Evolutionary conservation across 192 early-diverging fungal genomes (phyloP).

Genomic region (Coemansia sp.): DNA sequence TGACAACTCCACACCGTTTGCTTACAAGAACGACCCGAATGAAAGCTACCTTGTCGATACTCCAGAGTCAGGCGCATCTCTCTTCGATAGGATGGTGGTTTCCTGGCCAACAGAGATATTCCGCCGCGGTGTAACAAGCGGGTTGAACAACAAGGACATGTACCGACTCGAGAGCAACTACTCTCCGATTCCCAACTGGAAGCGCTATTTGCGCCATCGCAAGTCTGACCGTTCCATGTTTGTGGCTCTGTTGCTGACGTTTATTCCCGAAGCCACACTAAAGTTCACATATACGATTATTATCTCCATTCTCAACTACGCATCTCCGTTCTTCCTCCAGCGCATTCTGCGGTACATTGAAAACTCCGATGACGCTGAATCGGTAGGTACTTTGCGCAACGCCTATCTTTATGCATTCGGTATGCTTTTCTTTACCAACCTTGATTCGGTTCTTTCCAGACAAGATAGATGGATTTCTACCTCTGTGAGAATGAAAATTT

Average conservation of each 20-base stretch:
- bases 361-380: not conserved
- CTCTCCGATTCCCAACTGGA: conserved; percentile 44
- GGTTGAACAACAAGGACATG: conserved; percentile 60
- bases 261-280: conserved; percentile 42
- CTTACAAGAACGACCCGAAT: conserved; percentile 14
- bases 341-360: conserved; percentile 59
- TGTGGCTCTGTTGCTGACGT: conserved; percentile 30
- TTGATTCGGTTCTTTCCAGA: conserved; percentile 47
- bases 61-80: conserved; percentile 29
- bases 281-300: conserved; percentile 39
- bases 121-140: conserved; percentile 50
- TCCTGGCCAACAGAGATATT: conserved; percentile 66
- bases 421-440: conserved; percentile 55
- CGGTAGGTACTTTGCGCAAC: conserved; percentile 3
- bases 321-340: conserved; percentile 62
- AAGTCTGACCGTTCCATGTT: conserved; percentile 32
- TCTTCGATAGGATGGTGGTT: conserved; percentile 47
- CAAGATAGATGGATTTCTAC: conserved; percentile 64
- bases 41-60: conserved; percentile 24
- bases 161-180: conserved; percentile 56
- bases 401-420: conserved; percentile 65
- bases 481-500: conserved; percentile 60
- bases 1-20: conserved; percentile 23
- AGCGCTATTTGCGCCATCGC: conserved; percentile 22
- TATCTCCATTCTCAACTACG: conserved; percentile 39